phyloP scores from a whole-genome alignment of 441 rosid species.

The Populus hybrid region DNA sequence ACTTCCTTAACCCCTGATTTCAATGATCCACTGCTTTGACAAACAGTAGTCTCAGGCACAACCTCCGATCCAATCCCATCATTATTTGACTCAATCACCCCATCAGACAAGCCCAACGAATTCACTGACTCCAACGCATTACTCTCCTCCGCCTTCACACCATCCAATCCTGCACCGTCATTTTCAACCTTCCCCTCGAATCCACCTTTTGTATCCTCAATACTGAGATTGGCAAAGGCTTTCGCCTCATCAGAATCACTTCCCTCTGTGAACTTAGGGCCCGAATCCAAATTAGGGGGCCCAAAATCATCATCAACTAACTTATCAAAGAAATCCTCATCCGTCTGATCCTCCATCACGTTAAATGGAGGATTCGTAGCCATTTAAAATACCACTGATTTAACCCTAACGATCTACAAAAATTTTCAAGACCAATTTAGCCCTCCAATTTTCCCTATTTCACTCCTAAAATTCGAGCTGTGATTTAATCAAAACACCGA shows the following conservation, averaged over 20 bases:
- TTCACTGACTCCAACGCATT: constrained; percentile 13
- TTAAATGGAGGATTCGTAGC: constrained; percentile 71
- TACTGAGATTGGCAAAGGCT: constrained; percentile 59
- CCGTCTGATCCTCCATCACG: constrained; percentile 93
- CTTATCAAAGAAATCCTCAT: constrained; percentile 94
- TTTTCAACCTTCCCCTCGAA: constrained; percentile 11
- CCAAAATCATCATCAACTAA: constrained; percentile 78
- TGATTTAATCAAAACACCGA: constrained; percentile 28
- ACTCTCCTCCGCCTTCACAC: constrained; percentile 17
- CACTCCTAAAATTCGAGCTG: constrained; percentile 32
- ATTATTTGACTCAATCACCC: constrained; percentile 23
- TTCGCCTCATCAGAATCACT: constrained; percentile 55
- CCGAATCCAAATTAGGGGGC: constrained; percentile 21
- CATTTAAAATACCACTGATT: constrained; percentile 30
- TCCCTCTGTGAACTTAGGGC: constrained; percentile 29
- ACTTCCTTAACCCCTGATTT: constrained; percentile 66
- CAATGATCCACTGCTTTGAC: constrained; percentile 34
- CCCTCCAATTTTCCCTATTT: constrained; percentile 18
- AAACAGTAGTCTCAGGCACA: constrained; percentile 17
- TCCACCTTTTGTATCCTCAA: constrained; percentile 29
- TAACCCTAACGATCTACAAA: constrained; percentile 31
- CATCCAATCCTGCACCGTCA: constrained; percentile 12
- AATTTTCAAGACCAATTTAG: background rate
- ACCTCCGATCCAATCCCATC: constrained; percentile 33
- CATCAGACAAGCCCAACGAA: constrained; percentile 18